phyloP scores from a whole-genome alignment of 495 filamentous ascomycete species.

The Talaromyces trachyspermus region DNA sequence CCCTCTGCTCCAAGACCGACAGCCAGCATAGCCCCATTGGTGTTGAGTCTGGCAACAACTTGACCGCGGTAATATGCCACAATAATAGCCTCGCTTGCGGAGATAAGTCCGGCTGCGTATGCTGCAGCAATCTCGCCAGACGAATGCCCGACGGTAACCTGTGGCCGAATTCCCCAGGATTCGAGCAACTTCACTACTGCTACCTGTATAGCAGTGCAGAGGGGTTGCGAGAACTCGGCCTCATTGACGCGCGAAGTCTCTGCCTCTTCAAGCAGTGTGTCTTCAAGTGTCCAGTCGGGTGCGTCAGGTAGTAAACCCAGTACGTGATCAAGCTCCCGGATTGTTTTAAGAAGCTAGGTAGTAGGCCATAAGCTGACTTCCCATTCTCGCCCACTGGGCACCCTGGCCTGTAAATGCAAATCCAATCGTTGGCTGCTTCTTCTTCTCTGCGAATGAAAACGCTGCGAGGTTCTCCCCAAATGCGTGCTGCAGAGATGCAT shows the following conservation, averaged over 20 bases:
- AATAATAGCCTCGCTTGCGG: conserved; percentile 15
- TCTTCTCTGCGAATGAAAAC: background rate
- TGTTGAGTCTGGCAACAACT: background rate
- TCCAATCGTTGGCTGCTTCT: conserved; percentile 13
- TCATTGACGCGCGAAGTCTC: conserved; percentile 10
- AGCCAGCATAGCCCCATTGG: conserved; percentile 16
- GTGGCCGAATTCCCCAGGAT: conserved; percentile 15
- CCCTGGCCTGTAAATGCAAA: conserved; percentile 35
- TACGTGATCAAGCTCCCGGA: conserved; percentile 34
- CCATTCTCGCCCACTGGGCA: conserved; percentile 26
- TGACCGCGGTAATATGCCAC: conserved; percentile 22
- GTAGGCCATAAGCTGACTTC: conserved; percentile 15
- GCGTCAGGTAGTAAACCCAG: conserved; percentile 31
- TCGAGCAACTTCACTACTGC: conserved; percentile 20
- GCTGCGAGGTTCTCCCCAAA: background rate
- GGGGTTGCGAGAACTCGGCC: conserved; percentile 15
- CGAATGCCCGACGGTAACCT: conserved; percentile 21
- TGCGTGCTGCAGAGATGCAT: background rate
- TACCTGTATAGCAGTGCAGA: conserved; percentile 25
- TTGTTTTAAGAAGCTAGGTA: conserved; percentile 15
- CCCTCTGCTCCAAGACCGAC: conserved; percentile 10
- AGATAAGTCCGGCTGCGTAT: conserved; percentile 17
- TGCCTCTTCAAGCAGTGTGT: conserved; percentile 9
- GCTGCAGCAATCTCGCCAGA: conserved; percentile 32
- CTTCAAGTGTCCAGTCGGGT: conserved; percentile 40